Evolutionary conservation across 2,329 filamentous ascomycete species (phyloP).

Genomic region (Mycogone perniciosa): DNA sequence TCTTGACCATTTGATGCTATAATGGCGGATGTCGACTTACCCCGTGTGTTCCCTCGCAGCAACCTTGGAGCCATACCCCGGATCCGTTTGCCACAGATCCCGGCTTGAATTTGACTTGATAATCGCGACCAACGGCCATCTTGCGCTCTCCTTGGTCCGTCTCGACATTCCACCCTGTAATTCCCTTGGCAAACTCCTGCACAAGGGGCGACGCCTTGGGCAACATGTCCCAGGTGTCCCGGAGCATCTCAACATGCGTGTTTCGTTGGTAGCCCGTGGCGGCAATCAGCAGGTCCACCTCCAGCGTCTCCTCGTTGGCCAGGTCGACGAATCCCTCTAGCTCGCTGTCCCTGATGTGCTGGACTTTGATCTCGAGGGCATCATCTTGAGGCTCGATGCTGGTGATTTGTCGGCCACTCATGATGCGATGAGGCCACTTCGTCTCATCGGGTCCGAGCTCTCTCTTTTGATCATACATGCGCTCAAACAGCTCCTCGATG

Average conservation of each 20-base stretch:
- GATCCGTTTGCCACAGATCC: conserved; percentile 64
- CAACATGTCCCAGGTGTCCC: conserved; percentile 58
- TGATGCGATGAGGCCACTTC: conserved; percentile 76
- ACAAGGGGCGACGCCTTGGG: conserved; percentile 38
- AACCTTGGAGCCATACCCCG: conserved; percentile 89
- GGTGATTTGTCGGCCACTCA: conserved; percentile 60
- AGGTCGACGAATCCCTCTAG: conserved; percentile 34
- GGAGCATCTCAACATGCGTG: conserved; percentile 71
- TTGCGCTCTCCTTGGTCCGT: conserved; percentile 35
- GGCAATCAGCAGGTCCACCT: conserved; percentile 76
- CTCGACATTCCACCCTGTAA: conserved; percentile 36
- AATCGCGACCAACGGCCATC: conserved; percentile 70
- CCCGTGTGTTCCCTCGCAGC: conserved; percentile 87
- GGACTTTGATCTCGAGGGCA: conserved; percentile 55
- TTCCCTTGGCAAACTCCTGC: conserved; percentile 27
- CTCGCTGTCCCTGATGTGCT: conserved; percentile 35
- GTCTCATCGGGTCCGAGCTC: conserved; percentile 60
- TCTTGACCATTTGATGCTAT: background rate
- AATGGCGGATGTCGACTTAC: conserved; percentile 47
- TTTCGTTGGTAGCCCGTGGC: conserved; percentile 82
- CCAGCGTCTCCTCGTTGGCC: conserved; percentile 51
- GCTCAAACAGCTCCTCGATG: conserved; percentile 82
- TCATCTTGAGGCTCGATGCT: conserved; percentile 49
- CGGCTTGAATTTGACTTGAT: conserved; percentile 65
- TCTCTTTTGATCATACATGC: conserved; percentile 79